These are phyloP conservation scores for Aureococcus anophagefferens DNA, from an alignment of 108 stramenopile genomes.

Conservation along the genomic window DNA sequence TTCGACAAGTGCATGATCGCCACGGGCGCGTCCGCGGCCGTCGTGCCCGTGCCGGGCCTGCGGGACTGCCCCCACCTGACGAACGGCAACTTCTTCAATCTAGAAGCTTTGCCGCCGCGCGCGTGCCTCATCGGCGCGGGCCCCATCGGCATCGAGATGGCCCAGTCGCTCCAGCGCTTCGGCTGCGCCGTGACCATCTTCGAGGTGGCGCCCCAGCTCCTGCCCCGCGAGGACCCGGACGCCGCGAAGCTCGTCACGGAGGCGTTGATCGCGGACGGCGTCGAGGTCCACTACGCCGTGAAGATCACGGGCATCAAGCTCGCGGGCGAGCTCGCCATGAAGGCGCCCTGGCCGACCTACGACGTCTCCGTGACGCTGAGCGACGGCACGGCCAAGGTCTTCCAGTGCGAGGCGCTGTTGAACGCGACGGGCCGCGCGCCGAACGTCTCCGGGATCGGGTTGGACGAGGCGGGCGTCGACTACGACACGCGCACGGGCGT, in stretches of 20 bases:
- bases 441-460: slow-evolving; percentile 77
- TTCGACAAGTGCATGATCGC: slow-evolving; percentile 79
- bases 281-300: slow-evolving; percentile 49
- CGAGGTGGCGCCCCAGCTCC: slow-evolving; percentile 53
- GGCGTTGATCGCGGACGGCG: slow-evolving; percentile 61
- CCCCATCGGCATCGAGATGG: slow-evolving; percentile 89
- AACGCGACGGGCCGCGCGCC: slow-evolving; percentile 75
- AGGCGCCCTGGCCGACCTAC: slow-evolving; percentile 58
- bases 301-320: slow-evolving; percentile 11
- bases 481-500: slow-evolving; percentile 65
- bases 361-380: slow-evolving; percentile 37
- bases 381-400: slow-evolving; percentile 14
- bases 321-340: slow-evolving; percentile 21
- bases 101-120: slow-evolving; percentile 66
- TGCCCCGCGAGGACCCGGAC: slow-evolving; percentile 64
- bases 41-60: slow-evolving; percentile 66
- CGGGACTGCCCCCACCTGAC: slow-evolving; percentile 71
- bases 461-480: slow-evolving; percentile 68
- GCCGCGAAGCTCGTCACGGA: slow-evolving; percentile 51
- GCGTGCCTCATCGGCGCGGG: slow-evolving; percentile 86
- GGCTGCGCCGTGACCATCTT: slow-evolving; percentile 75
- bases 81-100: slow-evolving; percentile 80
- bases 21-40: slow-evolving; percentile 70
- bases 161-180: slow-evolving; percentile 84
- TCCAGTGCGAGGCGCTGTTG: slow-evolving; percentile 73